Evolutionary conservation across 2,329 filamentous ascomycete genomes (phyloP).

Genomic region (Aspergillus fumigatus): DNA sequence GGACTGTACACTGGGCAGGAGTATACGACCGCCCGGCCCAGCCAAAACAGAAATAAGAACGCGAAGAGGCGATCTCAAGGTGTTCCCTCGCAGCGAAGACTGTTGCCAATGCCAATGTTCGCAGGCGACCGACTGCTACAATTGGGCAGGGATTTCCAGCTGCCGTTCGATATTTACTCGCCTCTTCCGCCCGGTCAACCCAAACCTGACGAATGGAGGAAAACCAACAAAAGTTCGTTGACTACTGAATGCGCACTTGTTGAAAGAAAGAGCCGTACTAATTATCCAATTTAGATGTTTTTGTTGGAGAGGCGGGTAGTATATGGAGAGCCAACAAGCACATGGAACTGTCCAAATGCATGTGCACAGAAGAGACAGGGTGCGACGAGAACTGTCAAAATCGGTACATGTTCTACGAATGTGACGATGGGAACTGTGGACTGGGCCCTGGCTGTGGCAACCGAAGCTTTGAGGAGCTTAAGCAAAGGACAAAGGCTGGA

Average conservation of each 20-base stretch:
- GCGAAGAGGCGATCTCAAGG: slow-evolving; percentile 28
- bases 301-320: slow-evolving; percentile 75
- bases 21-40: slow-evolving; percentile 43
- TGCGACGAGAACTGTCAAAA: slow-evolving; percentile 92
- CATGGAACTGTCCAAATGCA: slow-evolving; percentile 70
- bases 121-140: slow-evolving; percentile 67
- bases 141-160: slow-evolving; percentile 72
- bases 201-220: slow-evolving; percentile 89
- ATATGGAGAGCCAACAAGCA: slow-evolving; percentile 77
- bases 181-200: slow-evolving; percentile 80
- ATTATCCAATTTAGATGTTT: slow-evolving; percentile 63
- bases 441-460: slow-evolving; percentile 77
- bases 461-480: slow-evolving; percentile 77
- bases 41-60: slow-evolving; percentile 45
- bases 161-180: slow-evolving; percentile 86
- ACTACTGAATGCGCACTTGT: background rate
- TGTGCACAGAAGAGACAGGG: slow-evolving; percentile 71
- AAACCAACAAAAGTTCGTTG: slow-evolving; percentile 79
- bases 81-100: slow-evolving; percentile 30
- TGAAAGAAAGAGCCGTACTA: slow-evolving; percentile 19
- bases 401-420: slow-evolving; percentile 95
- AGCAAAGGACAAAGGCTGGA: slow-evolving; percentile 67
- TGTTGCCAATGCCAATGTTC: slow-evolving; percentile 74
- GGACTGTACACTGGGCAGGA: slow-evolving; percentile 86
- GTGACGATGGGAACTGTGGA: slow-evolving; percentile 83